phyloP scores from a whole-genome alignment of 108 stramenopile species.

The Cyclotella distinguenda region DNA sequence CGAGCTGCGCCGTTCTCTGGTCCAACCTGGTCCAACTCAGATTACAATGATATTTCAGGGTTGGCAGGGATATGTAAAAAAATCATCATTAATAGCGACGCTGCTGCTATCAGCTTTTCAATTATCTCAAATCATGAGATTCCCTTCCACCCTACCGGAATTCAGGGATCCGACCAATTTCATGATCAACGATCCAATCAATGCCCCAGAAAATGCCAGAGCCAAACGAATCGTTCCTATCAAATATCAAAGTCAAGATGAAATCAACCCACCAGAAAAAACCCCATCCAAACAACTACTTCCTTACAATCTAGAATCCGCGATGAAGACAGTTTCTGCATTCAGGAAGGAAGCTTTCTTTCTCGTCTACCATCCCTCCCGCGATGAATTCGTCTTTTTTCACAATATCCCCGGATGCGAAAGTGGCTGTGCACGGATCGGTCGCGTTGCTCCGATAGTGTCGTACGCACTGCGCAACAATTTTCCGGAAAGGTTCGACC shows the following conservation, averaged over 20 bases:
- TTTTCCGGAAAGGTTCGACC: conserved; percentile 39
- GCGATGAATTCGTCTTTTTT: conserved; percentile 30
- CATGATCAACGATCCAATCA: too few relatives aligned
- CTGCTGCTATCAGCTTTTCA: too few relatives aligned
- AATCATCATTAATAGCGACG: too few relatives aligned
- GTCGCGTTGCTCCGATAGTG: conserved; percentile 30
- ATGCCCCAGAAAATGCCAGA: too few relatives aligned
- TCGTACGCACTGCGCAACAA: conserved; percentile 32
- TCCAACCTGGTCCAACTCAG: too few relatives aligned
- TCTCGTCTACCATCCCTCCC: conserved; percentile 33
- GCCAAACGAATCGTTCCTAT: too few relatives aligned
- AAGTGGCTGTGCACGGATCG: conserved; percentile 30
- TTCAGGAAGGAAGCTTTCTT: conserved; percentile 42
- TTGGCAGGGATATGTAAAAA: too few relatives aligned
- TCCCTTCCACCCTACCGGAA: background rate
- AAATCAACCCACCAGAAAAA: conserved; percentile 2
- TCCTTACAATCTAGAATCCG: conserved; percentile 34
- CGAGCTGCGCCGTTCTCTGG: too few relatives aligned
- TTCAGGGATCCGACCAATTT: too few relatives aligned
- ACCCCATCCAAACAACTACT: background rate
- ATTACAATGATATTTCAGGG: too few relatives aligned
- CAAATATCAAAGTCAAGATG: too few relatives aligned
- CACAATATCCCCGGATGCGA: conserved; percentile 27
- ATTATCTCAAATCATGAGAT: too few relatives aligned
- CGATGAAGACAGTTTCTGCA: background rate